Evolutionary conservation across 2,329 filamentous ascomycete genomes (phyloP).

Genomic region (Rhynchosporium secalis): DNA sequence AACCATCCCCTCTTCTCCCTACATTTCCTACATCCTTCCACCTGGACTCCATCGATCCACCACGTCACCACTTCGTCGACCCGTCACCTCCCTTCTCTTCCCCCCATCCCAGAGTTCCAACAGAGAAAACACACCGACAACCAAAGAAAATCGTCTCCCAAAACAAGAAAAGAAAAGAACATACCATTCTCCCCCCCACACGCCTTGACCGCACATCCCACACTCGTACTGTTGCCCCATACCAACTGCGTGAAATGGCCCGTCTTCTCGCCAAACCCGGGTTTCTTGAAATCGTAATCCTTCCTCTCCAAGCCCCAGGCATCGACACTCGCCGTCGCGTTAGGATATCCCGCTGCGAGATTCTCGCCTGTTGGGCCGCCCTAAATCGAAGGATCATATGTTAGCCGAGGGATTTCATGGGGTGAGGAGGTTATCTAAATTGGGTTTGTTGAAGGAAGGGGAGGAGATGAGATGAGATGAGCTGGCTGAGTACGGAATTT

Average conservation of each 20-base stretch:
- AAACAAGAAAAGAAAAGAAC: constrained; percentile 3
- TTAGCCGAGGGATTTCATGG: background rate
- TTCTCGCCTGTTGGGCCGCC: constrained; percentile 72
- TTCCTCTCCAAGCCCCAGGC: constrained; percentile 64
- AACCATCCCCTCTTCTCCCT: no score
- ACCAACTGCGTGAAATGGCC: constrained; percentile 75
- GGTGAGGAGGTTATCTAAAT: background rate
- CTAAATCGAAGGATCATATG: constrained; percentile 32
- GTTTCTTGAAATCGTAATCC: constrained; percentile 58
- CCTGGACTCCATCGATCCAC: no score
- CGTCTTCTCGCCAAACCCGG: constrained; percentile 58
- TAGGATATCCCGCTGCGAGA: constrained; percentile 65
- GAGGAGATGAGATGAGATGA: no score
- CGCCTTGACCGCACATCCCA: constrained; percentile 53
- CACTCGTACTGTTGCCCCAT: constrained; percentile 62
- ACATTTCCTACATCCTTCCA: no score
- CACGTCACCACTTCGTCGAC: no score
- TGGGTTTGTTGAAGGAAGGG: no score
- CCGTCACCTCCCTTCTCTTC: no score
- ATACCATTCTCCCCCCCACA: constrained; percentile 45
- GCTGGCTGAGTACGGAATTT: no score
- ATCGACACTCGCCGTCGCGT: constrained; percentile 59
- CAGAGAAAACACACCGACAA: no score
- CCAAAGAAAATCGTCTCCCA: background rate
- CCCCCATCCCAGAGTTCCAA: no score